phyloP scores from a whole-genome alignment of 2,329 filamentous ascomycete species.

The Penicillium sp. region DNA sequence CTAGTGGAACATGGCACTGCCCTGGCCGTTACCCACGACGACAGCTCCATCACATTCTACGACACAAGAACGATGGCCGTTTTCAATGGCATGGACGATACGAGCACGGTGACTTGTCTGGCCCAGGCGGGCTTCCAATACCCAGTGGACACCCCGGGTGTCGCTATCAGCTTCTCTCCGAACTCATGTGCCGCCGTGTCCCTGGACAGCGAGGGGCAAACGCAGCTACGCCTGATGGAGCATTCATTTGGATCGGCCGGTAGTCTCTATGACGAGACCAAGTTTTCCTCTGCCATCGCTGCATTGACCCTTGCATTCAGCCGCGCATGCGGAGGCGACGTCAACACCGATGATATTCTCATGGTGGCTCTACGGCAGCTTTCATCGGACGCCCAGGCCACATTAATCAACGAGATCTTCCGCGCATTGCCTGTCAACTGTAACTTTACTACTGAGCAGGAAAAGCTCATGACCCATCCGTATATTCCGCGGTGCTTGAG shows the following conservation, averaged over 20 bases:
- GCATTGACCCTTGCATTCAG: conserved; percentile 54
- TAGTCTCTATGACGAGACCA: conserved; percentile 38
- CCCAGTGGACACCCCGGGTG: conserved; percentile 59
- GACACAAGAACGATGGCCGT: conserved; percentile 68
- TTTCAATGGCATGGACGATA: conserved; percentile 59
- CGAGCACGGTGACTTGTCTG: conserved; percentile 62
- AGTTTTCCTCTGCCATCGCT: conserved; percentile 53
- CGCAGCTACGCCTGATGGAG: conserved; percentile 37
- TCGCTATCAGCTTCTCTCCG: conserved; percentile 42
- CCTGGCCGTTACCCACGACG: conserved; percentile 68
- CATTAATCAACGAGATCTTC: conserved; percentile 63
- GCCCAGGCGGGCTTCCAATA: conserved; percentile 75
- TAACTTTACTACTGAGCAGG: conserved; percentile 77
- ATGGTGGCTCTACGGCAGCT: conserved; percentile 56
- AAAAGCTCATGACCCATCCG: conserved; percentile 67
- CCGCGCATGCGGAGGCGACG: conserved; percentile 45
- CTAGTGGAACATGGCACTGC: conserved; percentile 66
- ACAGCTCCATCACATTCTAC: conserved; percentile 75
- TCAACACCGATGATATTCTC: conserved; percentile 65
- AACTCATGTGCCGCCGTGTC: conserved; percentile 39
- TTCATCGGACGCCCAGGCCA: conserved; percentile 53
- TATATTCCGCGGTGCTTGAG: conserved; percentile 71
- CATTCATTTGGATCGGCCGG: conserved; percentile 38
- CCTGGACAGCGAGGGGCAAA: conserved; percentile 37
- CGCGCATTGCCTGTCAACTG: conserved; percentile 65